Base-by-base conservation (phyloP, 331 rosid species). In the Prunus yedoensis region DNA sequence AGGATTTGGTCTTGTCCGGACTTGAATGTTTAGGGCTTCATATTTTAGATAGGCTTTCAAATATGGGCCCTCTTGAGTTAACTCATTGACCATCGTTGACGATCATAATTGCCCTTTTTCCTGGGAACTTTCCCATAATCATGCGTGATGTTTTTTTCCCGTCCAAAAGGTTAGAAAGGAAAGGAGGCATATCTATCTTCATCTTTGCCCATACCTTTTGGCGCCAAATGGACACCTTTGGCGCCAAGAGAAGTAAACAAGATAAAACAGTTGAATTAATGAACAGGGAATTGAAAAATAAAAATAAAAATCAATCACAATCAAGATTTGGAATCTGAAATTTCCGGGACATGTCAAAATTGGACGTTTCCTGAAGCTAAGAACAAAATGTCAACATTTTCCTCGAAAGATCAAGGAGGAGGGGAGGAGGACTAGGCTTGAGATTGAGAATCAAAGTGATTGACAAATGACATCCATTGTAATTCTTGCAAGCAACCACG, bases 401-500 rank as follows among this genome's bases (percentile, higher is more conserved):
- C 21, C 28, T 21, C 25, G 83, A 86, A 86, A 70, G 73, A 73
- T 79, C 83, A 20, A 46, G 64, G 76, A 76, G 73, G 65, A 77
- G 60, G 35, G 66, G 61, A 78, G n/a, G 41, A 35, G 41, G 41
- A 35, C 8, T 35, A 35, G 6, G 32, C 32, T 30, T 3, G 11
- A 10, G 28, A 43, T 63, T 15, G 57, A 18, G 12, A 45, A 73
- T 75, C 68, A 3, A 78, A 75, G 78, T 59, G 82, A 82, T 65
- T 45, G 82, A 79, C 81, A 78, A 46, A 63, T 54, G 68, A 77
- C 27, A 25, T 35, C 63, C 27, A 64, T 67, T 35, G 61, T 38
- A 51, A 45, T 76, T 73, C 75, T 74, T 41, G 28, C 28, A 71
- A 45, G 80, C 80, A 88, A 76, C 80, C 79, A 79, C 87, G 45